Percentiles rank a stretch among this genome's conserved stretches.
phyloP scores from a whole-genome alignment of 345 rosid genomes.

The Camelina hispida region DNA sequence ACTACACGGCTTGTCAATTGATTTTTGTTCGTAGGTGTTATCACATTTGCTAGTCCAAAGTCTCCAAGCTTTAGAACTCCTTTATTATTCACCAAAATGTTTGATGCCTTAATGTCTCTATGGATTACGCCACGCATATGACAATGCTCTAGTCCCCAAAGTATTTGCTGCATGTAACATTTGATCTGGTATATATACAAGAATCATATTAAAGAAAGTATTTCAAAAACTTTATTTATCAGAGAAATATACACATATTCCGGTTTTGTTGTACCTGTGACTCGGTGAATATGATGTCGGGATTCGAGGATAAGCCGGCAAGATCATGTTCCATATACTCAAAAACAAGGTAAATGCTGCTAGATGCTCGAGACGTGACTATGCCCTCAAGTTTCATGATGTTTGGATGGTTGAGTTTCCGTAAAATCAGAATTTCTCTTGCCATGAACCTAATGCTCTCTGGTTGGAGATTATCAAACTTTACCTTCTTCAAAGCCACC shows the following conservation, averaged over 20 bases:
- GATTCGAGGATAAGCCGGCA: slow-evolving; percentile 64
- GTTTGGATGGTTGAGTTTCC: slow-evolving; percentile 82
- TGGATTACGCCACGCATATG: slow-evolving; percentile 74
- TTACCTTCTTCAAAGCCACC: slow-evolving; percentile 82
- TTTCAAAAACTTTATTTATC: background rate
- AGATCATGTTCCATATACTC: slow-evolving; percentile 92
- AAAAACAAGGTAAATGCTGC: slow-evolving; percentile 71
- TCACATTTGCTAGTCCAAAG: slow-evolving; percentile 73
- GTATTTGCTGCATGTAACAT: slow-evolving; percentile 82
- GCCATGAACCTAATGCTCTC: slow-evolving; percentile 88
- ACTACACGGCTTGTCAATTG: slow-evolving; percentile 80
- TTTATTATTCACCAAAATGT: slow-evolving; percentile 72
- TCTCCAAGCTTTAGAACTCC: slow-evolving; percentile 75
- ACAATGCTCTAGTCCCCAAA: slow-evolving; percentile 73
- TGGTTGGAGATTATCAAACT: slow-evolving; percentile 70
- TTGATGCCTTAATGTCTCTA: slow-evolving; percentile 73
- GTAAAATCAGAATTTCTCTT: slow-evolving; percentile 71
- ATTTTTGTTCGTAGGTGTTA: slow-evolving; percentile 52
- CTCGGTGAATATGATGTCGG: slow-evolving; percentile 63
- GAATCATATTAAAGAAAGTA: background rate
- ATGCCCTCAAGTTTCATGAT: slow-evolving; percentile 73
- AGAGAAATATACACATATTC: background rate
- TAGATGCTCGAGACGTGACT: slow-evolving; percentile 66
- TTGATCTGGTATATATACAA: slow-evolving; percentile 50
- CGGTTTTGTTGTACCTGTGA: slow-evolving; percentile 52